phyloP scores from a whole-genome alignment of 345 rosid species.

The Acer negundo region DNA sequence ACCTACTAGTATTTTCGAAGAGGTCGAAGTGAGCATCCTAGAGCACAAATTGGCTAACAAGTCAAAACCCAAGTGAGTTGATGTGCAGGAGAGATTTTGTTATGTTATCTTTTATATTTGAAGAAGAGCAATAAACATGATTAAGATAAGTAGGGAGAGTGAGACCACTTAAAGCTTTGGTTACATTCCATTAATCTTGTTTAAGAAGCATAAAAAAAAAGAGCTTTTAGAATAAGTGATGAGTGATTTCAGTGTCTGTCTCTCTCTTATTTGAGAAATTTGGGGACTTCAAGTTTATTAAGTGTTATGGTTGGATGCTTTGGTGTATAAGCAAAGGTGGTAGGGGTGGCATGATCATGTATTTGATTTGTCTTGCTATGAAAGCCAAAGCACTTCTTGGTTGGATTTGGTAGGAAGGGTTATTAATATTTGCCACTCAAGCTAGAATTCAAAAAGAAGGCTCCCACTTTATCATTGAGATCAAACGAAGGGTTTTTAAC shows the following conservation, averaged over 20 bases:
- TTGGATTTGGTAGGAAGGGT: conserved; percentile 53
- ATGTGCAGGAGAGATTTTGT: neutral
- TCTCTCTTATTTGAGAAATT: neutral
- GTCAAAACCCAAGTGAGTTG: neutral
- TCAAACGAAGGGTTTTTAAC: conserved; percentile 34
- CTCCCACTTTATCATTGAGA: conserved; percentile 41
- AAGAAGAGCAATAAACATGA: conserved; percentile 38
- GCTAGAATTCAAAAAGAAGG: conserved; percentile 13
- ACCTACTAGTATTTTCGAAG: conserved; percentile 71
- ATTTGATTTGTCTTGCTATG: conserved; percentile 58
- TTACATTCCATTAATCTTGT: conserved; percentile 48
- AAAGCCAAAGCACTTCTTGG: conserved; percentile 49
- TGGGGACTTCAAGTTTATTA: conserved; percentile 25
- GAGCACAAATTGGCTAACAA: neutral
- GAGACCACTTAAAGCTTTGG: neutral
- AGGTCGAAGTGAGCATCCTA: conserved; percentile 47
- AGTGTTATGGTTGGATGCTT: conserved; percentile 67
- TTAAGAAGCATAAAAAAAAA: conserved; percentile 50
- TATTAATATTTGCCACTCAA: conserved; percentile 29
- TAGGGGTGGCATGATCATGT: conserved; percentile 17
- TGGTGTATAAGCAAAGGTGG: conserved; percentile 87
- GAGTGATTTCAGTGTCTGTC: neutral
- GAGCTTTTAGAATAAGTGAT: conserved; percentile 24
- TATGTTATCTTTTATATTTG: conserved; percentile 16
- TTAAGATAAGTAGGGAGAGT: conserved; percentile 42